These are phyloP conservation scores for Penicillium sp. DNA, from an alignment of 2,329 filamentous ascomycete species.

Conservation along the genomic window DNA sequence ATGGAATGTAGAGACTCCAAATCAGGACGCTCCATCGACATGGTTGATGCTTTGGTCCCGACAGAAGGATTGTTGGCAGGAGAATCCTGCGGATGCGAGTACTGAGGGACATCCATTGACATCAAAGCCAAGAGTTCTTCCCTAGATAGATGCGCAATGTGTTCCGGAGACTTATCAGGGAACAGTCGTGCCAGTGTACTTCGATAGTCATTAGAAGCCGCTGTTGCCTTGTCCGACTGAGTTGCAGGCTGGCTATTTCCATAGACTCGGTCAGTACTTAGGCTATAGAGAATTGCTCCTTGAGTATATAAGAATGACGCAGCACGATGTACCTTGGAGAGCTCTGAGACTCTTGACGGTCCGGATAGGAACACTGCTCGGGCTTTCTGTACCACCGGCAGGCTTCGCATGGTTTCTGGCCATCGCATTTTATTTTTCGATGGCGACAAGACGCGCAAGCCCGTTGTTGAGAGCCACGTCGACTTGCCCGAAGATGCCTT, in stretches of 20 bases:
- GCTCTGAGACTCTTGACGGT: slow-evolving; percentile 72
- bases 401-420: slow-evolving; percentile 69
- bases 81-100: slow-evolving; percentile 24
- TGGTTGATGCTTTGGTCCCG: slow-evolving; percentile 28
- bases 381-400: slow-evolving; percentile 72
- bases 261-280: not conserved
- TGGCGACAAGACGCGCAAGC: slow-evolving; percentile 70
- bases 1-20: slow-evolving; percentile 60
- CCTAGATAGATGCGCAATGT: slow-evolving; percentile 49
- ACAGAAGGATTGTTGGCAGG: slow-evolving; percentile 43
- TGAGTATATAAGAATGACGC: slow-evolving; percentile 35
- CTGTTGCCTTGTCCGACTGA: slow-evolving; percentile 4
- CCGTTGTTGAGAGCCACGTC: slow-evolving; percentile 9
- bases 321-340: slow-evolving; percentile 34
- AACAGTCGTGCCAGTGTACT: slow-evolving; percentile 55
- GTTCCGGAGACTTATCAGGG: slow-evolving; percentile 50
- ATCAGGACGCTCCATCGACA: slow-evolving; percentile 40
- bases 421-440: slow-evolving; percentile 74
- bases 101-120: slow-evolving; percentile 24
- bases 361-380: slow-evolving; percentile 70
- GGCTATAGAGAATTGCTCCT: not conserved
- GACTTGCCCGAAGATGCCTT: not conserved
- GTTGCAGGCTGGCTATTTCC: slow-evolving; percentile 7
- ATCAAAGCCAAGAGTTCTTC: slow-evolving; percentile 54
- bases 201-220: slow-evolving; percentile 46